phyloP scores from a whole-genome alignment of 192 early-diverging fungal species.

The Backusella sp. region DNA sequence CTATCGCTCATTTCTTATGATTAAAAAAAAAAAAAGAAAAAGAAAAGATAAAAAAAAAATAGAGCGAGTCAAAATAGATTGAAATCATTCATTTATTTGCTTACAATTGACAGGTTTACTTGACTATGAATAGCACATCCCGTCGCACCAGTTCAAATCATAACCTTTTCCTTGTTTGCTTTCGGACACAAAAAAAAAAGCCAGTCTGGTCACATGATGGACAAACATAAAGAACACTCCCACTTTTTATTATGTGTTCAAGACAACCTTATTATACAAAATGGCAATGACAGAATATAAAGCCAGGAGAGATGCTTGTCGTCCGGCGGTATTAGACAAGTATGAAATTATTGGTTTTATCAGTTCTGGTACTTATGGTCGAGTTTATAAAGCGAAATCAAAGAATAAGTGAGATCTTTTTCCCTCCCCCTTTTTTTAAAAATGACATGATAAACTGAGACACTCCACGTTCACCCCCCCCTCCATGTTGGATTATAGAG shows the following conservation, averaged over 20 bases:
- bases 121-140: neutral
- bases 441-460: neutral
- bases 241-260: no score
- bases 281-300: conserved; percentile 59
- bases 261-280: neutral
- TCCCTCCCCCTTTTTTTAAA: neutral
- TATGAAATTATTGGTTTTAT: conserved; percentile 91
- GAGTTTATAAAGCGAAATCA: conserved; percentile 88
- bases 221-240: no score
- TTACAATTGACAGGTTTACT: neutral
- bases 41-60: neutral
- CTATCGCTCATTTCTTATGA: neutral
- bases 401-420: conserved; percentile 40
- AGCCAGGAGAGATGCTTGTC: conserved; percentile 49
- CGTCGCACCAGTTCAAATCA: neutral
- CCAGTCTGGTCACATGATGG: neutral
- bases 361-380: conserved; percentile 94
- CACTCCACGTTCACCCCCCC: no score
- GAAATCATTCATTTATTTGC: neutral
- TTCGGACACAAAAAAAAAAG: neutral
- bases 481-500: conserved; percentile 1
- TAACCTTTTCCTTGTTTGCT: neutral
- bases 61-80: neutral
- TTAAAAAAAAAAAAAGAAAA: neutral
- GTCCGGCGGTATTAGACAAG: conserved; percentile 62